Conservation (phyloP, 176 grass and related monocot genomes). For the Calamus simplicifolius region DNA sequence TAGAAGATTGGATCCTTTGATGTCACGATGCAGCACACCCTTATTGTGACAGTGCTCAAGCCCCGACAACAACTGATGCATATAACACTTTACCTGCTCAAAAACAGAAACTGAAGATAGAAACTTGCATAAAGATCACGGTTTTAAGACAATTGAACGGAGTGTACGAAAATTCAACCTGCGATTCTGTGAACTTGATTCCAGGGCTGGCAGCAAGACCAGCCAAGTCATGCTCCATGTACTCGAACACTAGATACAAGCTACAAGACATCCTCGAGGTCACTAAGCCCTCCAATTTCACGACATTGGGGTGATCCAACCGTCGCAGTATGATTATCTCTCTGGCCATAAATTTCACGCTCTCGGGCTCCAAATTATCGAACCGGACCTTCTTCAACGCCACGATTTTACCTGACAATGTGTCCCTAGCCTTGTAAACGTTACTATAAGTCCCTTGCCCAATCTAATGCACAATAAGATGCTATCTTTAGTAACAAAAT, state of each 20-base stretch:
- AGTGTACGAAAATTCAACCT: conserved; percentile 2
- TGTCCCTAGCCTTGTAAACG: conserved; percentile 18
- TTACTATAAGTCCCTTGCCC: conserved; percentile 22
- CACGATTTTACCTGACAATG: conserved; percentile 9
- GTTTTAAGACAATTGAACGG: neutral
- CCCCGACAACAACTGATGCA: conserved; percentile 13
- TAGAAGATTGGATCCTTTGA: conserved; percentile 22
- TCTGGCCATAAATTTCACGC: conserved; percentile 19
- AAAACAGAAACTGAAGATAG: neutral
- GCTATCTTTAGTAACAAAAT: neutral
- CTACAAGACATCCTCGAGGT: conserved; percentile 21
- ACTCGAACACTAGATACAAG: conserved; percentile 21
- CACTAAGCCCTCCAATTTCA: conserved; percentile 18
- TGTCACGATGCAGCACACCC: conserved; percentile 13
- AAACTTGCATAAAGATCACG: neutral
- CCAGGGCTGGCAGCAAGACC: conserved; percentile 15
- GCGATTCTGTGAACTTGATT: conserved; percentile 12
- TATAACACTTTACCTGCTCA: conserved; percentile 17
- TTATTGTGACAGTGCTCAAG: conserved; percentile 20
- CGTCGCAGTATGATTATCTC: conserved; percentile 17
- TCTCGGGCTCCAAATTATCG: conserved; percentile 13
- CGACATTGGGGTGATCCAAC: conserved; percentile 18
- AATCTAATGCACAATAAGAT: conserved; percentile 1
- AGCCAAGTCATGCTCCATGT: conserved; percentile 21
- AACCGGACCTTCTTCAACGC: conserved; percentile 19